These are phyloP conservation scores for Colletotrichum horii DNA, from an alignment of 2,329 filamentous ascomycete genomes.

Conservation along the genomic window DNA sequence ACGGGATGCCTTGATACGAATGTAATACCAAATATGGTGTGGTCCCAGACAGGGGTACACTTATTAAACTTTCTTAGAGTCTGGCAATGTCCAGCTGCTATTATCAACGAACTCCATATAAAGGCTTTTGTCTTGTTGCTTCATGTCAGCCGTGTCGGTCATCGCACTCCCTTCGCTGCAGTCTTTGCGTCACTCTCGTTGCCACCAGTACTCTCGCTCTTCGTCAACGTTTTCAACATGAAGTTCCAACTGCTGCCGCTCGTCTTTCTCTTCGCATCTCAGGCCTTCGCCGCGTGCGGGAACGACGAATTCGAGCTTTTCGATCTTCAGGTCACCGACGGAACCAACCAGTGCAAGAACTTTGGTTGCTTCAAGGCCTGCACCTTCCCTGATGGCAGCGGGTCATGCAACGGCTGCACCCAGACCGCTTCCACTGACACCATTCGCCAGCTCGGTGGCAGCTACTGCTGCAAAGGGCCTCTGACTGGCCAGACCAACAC, in stretches of 20 bases:
- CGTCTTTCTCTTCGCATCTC: neutral
- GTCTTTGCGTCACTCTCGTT: neutral
- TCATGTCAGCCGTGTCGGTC: neutral
- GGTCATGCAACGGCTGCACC: neutral
- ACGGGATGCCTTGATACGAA: neutral
- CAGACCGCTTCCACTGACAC: neutral
- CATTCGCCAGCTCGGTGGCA: neutral
- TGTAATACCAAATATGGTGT: neutral
- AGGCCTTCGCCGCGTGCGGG: neutral
- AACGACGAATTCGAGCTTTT: neutral
- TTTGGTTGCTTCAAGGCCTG: neutral
- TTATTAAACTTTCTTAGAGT: neutral
- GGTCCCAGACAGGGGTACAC: neutral
- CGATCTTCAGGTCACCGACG: neutral
- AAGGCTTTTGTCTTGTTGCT: neutral
- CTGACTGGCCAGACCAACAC: neutral
- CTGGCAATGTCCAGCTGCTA: neutral
- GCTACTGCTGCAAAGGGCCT: neutral
- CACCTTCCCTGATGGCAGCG: neutral
- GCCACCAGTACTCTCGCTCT: neutral
- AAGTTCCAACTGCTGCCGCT: neutral
- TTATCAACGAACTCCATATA: neutral
- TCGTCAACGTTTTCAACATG: neutral
- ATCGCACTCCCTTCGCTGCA: neutral
- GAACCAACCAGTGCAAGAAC: neutral